Conservation (phyloP, 495 filamentous ascomycete species). For the Penicillium malachiteum region DNA sequence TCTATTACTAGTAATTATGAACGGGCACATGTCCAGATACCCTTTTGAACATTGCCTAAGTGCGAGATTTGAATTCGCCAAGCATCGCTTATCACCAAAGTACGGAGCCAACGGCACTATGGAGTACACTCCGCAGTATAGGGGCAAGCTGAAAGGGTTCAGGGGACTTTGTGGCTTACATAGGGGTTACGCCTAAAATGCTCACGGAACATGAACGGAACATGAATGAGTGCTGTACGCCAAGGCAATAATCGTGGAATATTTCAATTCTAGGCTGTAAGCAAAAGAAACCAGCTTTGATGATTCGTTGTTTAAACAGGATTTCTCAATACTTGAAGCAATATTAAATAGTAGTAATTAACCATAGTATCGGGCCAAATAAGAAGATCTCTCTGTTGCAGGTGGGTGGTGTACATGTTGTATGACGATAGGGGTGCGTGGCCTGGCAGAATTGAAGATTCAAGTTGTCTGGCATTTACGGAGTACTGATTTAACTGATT, state of each 20-base stretch:
- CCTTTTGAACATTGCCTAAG: not conserved
- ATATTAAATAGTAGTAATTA: too few species aligned
- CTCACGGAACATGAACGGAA: not conserved
- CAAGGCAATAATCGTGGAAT: too few species aligned
- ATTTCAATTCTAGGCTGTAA: too few species aligned
- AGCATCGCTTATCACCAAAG: not conserved
- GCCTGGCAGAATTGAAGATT: not conserved
- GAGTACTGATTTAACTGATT: too few species aligned
- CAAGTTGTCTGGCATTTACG: too few species aligned
- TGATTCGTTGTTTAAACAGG: too few species aligned
- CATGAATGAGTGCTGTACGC: not conserved
- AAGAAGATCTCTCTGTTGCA: not conserved
- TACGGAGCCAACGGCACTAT: too few species aligned
- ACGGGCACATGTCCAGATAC: not conserved
- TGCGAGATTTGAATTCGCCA: not conserved
- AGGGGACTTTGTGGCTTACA: not conserved
- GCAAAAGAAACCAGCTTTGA: not conserved
- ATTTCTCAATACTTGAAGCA: too few species aligned
- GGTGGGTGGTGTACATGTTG: not conserved
- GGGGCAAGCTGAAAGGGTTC: not conserved
- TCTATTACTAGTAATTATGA: too few species aligned
- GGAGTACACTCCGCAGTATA: too few species aligned
- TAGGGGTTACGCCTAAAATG: not conserved
- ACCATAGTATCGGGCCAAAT: not conserved
- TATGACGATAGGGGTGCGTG: not conserved